Evolutionary conservation across 192 early-diverging fungal species (phyloP).

Genomic region (Dissophora globulifera): DNA sequence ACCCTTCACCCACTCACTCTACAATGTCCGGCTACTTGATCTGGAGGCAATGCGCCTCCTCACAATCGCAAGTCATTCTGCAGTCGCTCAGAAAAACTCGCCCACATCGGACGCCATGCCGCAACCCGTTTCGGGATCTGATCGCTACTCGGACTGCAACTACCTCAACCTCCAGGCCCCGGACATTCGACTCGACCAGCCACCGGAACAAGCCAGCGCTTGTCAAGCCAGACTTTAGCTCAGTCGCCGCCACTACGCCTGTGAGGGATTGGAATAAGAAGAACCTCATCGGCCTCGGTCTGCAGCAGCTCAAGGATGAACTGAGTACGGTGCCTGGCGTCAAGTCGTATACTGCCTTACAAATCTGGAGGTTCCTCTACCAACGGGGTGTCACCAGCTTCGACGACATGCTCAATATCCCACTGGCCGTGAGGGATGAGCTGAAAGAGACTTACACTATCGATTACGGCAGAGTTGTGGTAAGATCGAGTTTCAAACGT

Average conservation of each 20-base stretch:
- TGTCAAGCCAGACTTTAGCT: neutral
- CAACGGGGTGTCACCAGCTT: slow-evolving; percentile 68
- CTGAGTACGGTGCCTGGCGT: slow-evolving; percentile 28
- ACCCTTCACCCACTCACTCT: neutral
- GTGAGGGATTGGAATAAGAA: slow-evolving; percentile 52
- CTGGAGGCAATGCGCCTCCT: slow-evolving; percentile 8
- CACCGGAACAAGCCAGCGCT: slow-evolving; percentile 30
- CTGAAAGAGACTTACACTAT: slow-evolving; percentile 64
- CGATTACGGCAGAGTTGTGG: slow-evolving; percentile 66
- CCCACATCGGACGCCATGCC: slow-evolving; percentile 2
- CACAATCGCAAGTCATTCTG: neutral
- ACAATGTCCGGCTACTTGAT: slow-evolving; percentile 4
- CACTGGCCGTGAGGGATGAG: slow-evolving; percentile 57
- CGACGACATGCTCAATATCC: slow-evolving; percentile 74
- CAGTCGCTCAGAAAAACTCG: neutral
- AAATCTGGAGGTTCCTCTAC: slow-evolving; percentile 60
- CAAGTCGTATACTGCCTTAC: slow-evolving; percentile 57
- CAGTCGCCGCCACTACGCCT: neutral
- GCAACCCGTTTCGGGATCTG: neutral
- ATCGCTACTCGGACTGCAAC: neutral
- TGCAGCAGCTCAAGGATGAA: slow-evolving; percentile 43
- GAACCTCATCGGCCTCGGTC: slow-evolving; percentile 57
- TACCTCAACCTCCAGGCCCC: slow-evolving; percentile 10
- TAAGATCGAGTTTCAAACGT: no score
- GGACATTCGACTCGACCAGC: slow-evolving; percentile 47